These are phyloP conservation scores for Wickerhamiella sorbophila DNA, from an alignment of 805 yeast genomes.

Conservation along the genomic window DNA sequence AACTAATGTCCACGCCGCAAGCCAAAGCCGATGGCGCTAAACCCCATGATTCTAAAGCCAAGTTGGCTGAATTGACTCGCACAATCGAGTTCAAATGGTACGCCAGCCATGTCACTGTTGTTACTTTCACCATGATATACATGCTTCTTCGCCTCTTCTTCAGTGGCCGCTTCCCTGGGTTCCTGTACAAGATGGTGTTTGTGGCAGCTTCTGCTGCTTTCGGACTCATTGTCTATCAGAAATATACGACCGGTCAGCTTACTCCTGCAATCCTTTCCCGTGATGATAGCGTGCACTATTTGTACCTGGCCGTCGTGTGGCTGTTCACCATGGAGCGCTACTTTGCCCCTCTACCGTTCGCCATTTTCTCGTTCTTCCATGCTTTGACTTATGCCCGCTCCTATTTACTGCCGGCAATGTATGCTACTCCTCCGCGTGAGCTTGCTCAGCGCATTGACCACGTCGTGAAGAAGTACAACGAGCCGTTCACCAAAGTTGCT, in stretches of 20 bases:
- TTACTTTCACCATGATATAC: slow-evolving; percentile 10
- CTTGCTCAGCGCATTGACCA: slow-evolving; percentile 25
- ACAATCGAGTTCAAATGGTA: slow-evolving; percentile 22
- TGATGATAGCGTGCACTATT: slow-evolving; percentile 66
- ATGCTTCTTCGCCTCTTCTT: slow-evolving; percentile 13
- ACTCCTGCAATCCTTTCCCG: slow-evolving; percentile 17
- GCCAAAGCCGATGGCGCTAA: background rate
- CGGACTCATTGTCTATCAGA: slow-evolving; percentile 60
- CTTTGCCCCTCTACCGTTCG: slow-evolving; percentile 57
- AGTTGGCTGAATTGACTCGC: slow-evolving; percentile 12
- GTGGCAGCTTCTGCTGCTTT: slow-evolving; percentile 58
- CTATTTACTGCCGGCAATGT: slow-evolving; percentile 48
- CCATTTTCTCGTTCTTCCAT: slow-evolving; percentile 70
- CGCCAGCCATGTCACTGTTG: slow-evolving; percentile 14
- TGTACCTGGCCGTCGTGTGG: slow-evolving; percentile 42
- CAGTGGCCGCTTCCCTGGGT: slow-evolving; percentile 23
- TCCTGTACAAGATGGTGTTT: slow-evolving; percentile 46
- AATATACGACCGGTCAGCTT: slow-evolving; percentile 23
- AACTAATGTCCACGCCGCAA: background rate
- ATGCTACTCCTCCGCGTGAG: slow-evolving; percentile 20
- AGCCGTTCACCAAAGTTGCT: slow-evolving; percentile 42
- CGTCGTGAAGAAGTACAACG: slow-evolving; percentile 42
- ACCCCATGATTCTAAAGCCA: background rate
- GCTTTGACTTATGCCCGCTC: slow-evolving; percentile 55
- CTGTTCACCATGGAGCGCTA: slow-evolving; percentile 44